Evolutionary conservation across 2,329 filamentous ascomycete species (phyloP).

Genomic region (Penicillium occitanis): DNA sequence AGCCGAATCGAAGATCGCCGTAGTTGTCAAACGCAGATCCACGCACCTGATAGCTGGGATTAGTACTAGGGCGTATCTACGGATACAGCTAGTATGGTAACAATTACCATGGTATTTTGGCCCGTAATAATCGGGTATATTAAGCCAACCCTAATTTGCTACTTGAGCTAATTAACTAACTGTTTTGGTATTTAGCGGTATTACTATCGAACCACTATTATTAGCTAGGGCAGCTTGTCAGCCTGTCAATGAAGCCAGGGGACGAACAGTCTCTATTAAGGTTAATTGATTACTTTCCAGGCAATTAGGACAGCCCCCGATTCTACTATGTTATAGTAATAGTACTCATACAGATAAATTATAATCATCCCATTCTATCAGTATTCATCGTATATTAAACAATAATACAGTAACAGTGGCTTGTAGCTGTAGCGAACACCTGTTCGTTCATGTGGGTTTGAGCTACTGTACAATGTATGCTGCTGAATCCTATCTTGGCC

Average conservation of each 20-base stretch:
- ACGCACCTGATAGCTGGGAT: background rate
- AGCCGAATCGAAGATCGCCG: background rate
- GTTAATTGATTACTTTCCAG: background rate
- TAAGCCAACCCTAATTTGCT: background rate
- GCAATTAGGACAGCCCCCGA: background rate
- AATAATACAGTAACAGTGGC: background rate
- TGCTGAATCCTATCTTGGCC: background rate
- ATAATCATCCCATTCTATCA: background rate
- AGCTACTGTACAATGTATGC: background rate
- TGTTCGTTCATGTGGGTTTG: slow-evolving; percentile 7
- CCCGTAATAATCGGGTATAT: background rate
- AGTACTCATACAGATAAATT: background rate
- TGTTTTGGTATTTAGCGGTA: background rate
- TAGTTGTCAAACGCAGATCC: slow-evolving; percentile 5
- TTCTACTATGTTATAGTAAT: background rate
- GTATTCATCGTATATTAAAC: background rate
- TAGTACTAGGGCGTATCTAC: background rate
- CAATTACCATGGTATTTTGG: background rate
- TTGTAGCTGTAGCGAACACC: background rate
- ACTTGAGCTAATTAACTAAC: background rate
- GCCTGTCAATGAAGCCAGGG: background rate
- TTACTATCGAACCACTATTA: background rate
- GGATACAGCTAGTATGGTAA: background rate
- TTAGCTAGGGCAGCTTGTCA: background rate
- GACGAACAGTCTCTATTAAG: background rate